phyloP scores from a whole-genome alignment of 1,139 yeast genomes.

The Diutina ranongensis region DNA sequence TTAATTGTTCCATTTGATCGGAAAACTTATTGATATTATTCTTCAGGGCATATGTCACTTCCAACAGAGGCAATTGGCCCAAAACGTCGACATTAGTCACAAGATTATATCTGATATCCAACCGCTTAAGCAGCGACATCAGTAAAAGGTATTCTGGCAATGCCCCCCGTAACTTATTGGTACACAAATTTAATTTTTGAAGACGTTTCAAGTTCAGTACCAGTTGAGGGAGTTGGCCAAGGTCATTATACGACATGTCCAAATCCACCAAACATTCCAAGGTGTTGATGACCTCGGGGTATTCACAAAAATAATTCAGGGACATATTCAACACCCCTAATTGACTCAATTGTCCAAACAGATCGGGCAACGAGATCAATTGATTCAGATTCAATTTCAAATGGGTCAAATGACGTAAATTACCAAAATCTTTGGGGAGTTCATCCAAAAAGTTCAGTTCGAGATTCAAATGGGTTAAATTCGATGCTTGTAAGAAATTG shows the following conservation, averaged over 20 bases:
- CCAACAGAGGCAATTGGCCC: conserved; percentile 53
- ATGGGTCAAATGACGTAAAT: conserved; percentile 40
- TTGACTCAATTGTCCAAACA: conserved; percentile 43
- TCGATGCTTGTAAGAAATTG: conserved; percentile 58
- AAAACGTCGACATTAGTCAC: conserved; percentile 54
- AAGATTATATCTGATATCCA: conserved; percentile 71
- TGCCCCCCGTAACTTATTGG: conserved; percentile 51
- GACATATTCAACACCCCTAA: conserved; percentile 61
- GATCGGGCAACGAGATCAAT: conserved; percentile 50
- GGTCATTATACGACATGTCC: conserved; percentile 75
- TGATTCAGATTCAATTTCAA: conserved; percentile 66
- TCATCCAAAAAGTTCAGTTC: conserved; percentile 66
- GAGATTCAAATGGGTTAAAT: conserved; percentile 59
- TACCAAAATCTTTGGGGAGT: conserved; percentile 48
- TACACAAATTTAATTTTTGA: conserved; percentile 62
- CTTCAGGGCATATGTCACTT: conserved; percentile 65
- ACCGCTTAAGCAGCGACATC: conserved; percentile 48
- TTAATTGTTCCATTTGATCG: conserved; percentile 46
- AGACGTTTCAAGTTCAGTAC: conserved; percentile 48
- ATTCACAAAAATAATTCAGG: conserved; percentile 60
- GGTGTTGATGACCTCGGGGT: conserved; percentile 62
- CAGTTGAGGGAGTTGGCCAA: conserved; percentile 48
- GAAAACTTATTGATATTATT: conserved; percentile 66
- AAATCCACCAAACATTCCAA: conserved; percentile 51
- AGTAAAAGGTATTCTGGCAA: conserved; percentile 44